Evolutionary conservation across 1,139 yeast genomes (phyloP), one percentile per base, ranked within the genome.

Genomic region (Protomyces arabidopsidicola): DNA sequence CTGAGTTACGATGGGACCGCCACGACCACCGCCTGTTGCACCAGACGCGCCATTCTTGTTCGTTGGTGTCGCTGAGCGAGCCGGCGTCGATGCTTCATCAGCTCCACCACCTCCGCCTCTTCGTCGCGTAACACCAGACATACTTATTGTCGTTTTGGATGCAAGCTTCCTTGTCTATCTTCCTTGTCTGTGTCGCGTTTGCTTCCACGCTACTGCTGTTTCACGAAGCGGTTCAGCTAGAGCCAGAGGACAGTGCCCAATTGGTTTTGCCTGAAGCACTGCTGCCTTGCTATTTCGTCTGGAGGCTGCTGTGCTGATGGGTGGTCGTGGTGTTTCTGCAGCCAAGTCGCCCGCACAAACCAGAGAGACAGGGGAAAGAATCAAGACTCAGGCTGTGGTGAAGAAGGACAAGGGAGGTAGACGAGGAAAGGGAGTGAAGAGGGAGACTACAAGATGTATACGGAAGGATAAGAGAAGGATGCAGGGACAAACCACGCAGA

Each of bases 111-210:
- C 62, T 16, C 51, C 62, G 31, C 51, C 55, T 39, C 62, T 45
- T 50, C 62, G 45, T 22, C 62, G 62, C 62, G 62, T 58, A 12
- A 58, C 62, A 18, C 62, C 62, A 27, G 56, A 51, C 62, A 58
- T 58, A 22, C n/a, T 22, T 10, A 27, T 5, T 27, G 4, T 27
- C 8, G 31, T 27, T 27, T 24, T 27, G 8, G 31, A 8, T 27
- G 31, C 6, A 8, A 4, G 6, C 6, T 27, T 27, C 31, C 31
- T 27, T 27, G 31, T 27, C 31, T 27, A 27, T 27, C n/a, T n/a
- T 4, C 8, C 31, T 8, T 27, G 31, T 27, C 31, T 27, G 8
- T 27, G 31, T 27, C 31, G 31, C 6, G 8, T 27, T 27, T 27
- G 31, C 31, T 4, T 27, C 31, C 6, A 27, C 8, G 8, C 31